Conservation (phyloP, 1,139 yeast species). For the Hemisphaericaspora xylanilytica region DNA sequence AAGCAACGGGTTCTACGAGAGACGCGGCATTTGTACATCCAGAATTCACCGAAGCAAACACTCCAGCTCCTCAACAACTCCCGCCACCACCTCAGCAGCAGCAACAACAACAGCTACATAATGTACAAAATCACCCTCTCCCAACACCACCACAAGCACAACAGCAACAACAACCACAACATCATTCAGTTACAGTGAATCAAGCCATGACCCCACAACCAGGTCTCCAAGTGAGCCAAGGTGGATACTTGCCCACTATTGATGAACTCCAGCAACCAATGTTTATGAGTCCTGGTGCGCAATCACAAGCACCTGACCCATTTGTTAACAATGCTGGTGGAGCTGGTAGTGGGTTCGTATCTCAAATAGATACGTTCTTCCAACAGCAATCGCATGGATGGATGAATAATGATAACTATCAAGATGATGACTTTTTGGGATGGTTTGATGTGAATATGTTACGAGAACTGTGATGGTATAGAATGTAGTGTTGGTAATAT, state of each 20-base stretch:
- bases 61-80: constrained; percentile 3
- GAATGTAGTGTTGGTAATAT: not conserved
- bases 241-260: constrained; percentile 1
- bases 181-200: constrained; percentile 2
- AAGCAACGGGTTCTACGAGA: constrained; percentile 58
- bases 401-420: constrained; percentile 64
- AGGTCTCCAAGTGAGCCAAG: constrained; percentile 1
- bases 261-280: constrained; percentile 8
- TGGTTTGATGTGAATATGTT: constrained; percentile 76
- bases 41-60: constrained; percentile 2
- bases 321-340: not conserved
- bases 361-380: constrained; percentile 56
- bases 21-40: constrained; percentile 9
- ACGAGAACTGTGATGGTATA: constrained; percentile 13
- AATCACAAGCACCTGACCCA: constrained; percentile 1
- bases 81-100: constrained; percentile 6
- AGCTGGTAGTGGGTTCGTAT: constrained; percentile 25
- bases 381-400: constrained; percentile 84
- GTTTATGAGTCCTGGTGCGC: constrained; percentile 5
- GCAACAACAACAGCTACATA: constrained; percentile 1
- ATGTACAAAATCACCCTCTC: constrained; percentile 1
- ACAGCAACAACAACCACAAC: constrained; percentile 2
- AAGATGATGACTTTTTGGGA: constrained; percentile 83
- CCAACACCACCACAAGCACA: constrained; percentile 2
- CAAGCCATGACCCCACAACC: not conserved